Percentiles rank a stretch among this genome's conserved stretches.
Evolutionary conservation across 176 grass and related monocot genomes (phyloP).

Genomic region (Zea luxurians): DNA sequence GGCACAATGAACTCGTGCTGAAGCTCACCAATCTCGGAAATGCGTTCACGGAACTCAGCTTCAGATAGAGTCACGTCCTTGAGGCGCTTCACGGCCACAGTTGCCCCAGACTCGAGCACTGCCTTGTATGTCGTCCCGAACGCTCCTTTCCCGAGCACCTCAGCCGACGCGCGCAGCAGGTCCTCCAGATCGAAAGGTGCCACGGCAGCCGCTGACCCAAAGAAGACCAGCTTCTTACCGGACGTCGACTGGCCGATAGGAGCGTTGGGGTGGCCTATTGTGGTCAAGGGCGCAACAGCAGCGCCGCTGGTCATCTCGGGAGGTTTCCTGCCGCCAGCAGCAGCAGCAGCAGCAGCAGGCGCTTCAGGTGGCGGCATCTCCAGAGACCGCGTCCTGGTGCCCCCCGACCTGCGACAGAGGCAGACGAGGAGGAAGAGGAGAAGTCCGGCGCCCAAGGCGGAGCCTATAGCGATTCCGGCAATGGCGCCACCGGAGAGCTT

Average conservation of each 20-base stretch:
- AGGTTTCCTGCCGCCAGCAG: constrained; percentile 34
- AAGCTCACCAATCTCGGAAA: constrained; percentile 56
- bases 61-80: constrained; percentile 62
- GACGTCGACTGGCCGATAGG: constrained; percentile 26
- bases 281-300: constrained; percentile 27
- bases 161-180: constrained; percentile 65
- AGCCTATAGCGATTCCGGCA: constrained; percentile 61
- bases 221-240: constrained; percentile 79
- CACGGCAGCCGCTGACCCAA: constrained; percentile 37
- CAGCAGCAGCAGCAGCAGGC: not conserved
- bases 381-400: constrained; percentile 46
- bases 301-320: constrained; percentile 21
- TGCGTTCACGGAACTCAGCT: constrained; percentile 61
- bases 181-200: constrained; percentile 62
- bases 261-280: constrained; percentile 35
- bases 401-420: constrained; percentile 46
- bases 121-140: constrained; percentile 80
- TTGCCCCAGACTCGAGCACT: constrained; percentile 58
- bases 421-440: constrained; percentile 54
- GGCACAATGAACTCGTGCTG: constrained; percentile 69
- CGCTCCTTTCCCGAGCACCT: constrained; percentile 76
- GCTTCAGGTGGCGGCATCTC: constrained; percentile 26
- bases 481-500: constrained; percentile 63
- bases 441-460: constrained; percentile 37
- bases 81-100: constrained; percentile 75